phyloP scores from a whole-genome alignment of 2,329 filamentous ascomycete genomes.

The Apiospora saccharicola region DNA sequence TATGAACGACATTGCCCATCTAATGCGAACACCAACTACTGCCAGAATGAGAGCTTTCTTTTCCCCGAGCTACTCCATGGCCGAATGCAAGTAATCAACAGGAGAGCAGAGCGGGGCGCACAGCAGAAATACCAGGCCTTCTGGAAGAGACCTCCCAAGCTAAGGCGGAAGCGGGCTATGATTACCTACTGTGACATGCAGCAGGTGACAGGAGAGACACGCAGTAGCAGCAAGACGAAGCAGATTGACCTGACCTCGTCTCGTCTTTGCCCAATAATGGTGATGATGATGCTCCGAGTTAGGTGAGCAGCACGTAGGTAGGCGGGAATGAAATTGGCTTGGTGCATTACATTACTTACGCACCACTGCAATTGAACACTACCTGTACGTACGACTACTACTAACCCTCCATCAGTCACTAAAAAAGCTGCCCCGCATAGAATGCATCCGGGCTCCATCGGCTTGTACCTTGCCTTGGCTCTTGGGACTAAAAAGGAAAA shows the following conservation, averaged over 20 bases:
- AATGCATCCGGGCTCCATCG: slow-evolving; percentile 1
- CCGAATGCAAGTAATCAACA: slow-evolving; percentile 10
- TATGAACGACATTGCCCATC: slow-evolving; percentile 12
- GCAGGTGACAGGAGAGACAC: slow-evolving; percentile 16
- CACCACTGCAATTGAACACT: neutral
- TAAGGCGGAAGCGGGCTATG: neutral
- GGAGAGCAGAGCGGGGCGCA: slow-evolving; percentile 4
- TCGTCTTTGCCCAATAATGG: neutral
- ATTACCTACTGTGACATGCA: slow-evolving; percentile 9
- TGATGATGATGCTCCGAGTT: neutral
- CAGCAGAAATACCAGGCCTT: neutral
- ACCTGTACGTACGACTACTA: neutral
- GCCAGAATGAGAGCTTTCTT: neutral
- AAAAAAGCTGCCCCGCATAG: slow-evolving; percentile 12
- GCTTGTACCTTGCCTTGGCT: slow-evolving; percentile 15
- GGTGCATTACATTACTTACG: slow-evolving; percentile 17
- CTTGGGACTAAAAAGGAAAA: slow-evolving; percentile 12
- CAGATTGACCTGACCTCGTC: neutral
- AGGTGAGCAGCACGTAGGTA: neutral
- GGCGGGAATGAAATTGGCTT: neutral
- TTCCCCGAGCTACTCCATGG: neutral
- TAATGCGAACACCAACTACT: neutral
- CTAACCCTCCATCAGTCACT: neutral
- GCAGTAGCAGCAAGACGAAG: slow-evolving; percentile 16
- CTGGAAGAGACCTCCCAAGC: neutral